phyloP scores from a whole-genome alignment of 1,139 yeast species.

The Yamadazyma diospyri region DNA sequence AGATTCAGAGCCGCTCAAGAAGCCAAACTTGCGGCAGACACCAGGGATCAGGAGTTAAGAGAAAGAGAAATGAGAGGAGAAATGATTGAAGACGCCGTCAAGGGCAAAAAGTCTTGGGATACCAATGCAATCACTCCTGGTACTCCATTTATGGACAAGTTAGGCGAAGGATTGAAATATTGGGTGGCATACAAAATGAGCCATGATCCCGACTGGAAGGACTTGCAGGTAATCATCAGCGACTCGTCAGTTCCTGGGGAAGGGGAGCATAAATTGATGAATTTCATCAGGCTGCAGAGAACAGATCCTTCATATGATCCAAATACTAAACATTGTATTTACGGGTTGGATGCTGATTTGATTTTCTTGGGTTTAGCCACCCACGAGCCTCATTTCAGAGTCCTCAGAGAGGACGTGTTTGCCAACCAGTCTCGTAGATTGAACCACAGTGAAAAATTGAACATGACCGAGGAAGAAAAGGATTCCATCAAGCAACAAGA shows the following conservation, averaged over 20 bases:
- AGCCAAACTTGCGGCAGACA: slow-evolving; percentile 64
- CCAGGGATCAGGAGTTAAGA: slow-evolving; percentile 48
- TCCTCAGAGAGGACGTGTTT: slow-evolving; percentile 93
- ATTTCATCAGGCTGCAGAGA: slow-evolving; percentile 81
- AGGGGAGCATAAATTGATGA: slow-evolving; percentile 98
- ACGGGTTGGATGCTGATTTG: slow-evolving; percentile 96
- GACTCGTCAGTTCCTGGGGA: slow-evolving; percentile 99
- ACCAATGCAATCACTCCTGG: slow-evolving; percentile 98
- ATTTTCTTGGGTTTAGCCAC: slow-evolving; percentile 95
- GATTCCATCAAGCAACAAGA: slow-evolving; percentile 53
- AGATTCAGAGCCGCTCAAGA: slow-evolving; percentile 94
- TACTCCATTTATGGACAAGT: slow-evolving; percentile 91
- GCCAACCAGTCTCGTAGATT: slow-evolving; percentile 56
- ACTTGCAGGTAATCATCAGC: slow-evolving; percentile 77
- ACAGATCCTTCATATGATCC: slow-evolving; percentile 84
- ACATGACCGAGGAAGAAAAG: slow-evolving; percentile 60
- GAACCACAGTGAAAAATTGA: slow-evolving; percentile 48
- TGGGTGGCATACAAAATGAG: slow-evolving; percentile 88
- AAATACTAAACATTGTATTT: slow-evolving; percentile 88
- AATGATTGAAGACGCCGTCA: slow-evolving; percentile 59
- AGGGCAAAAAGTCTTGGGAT: slow-evolving; percentile 64
- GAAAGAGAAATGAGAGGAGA: slow-evolving; percentile 62
- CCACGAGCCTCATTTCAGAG: slow-evolving; percentile 95
- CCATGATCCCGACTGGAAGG: slow-evolving; percentile 88
- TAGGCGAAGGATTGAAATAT: slow-evolving; percentile 78